These are phyloP conservation scores for Rhynchospora breviuscula DNA, from an alignment of 176 grass and related monocot genomes.

Conservation along the genomic window DNA sequence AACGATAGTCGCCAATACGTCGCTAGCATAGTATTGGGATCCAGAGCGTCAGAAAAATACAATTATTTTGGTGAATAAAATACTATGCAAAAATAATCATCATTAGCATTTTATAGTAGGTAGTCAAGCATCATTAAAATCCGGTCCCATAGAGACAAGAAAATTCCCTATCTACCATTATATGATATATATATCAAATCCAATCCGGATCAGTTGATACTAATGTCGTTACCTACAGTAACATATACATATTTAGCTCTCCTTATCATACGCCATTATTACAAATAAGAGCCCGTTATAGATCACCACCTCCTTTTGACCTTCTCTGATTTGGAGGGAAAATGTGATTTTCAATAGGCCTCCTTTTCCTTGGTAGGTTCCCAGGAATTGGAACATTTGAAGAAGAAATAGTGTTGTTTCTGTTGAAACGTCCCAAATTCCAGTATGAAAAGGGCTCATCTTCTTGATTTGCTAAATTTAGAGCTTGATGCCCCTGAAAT, in stretches of 20 bases:
- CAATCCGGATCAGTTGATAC: too few relatives aligned
- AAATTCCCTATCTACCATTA: too few relatives aligned
- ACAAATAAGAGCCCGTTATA: neutral
- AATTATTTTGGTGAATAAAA: too few relatives aligned
- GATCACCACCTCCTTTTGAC: neutral
- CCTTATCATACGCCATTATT: neutral
- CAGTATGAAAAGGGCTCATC: constrained; percentile 68
- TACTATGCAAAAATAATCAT: too few relatives aligned
- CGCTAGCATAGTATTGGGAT: too few relatives aligned
- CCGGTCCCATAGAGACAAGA: too few relatives aligned
- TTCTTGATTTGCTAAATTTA: constrained; percentile 34
- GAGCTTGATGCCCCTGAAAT: neutral
- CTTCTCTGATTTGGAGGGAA: neutral
- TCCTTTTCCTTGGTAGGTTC: constrained; percentile 7
- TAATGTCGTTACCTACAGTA: too few relatives aligned
- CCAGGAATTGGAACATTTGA: neutral
- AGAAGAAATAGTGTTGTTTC: constrained; percentile 36
- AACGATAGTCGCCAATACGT: constrained; percentile 38
- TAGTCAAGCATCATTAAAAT: too few relatives aligned
- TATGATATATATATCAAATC: too few relatives aligned
- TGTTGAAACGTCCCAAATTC: constrained; percentile 60
- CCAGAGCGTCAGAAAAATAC: too few relatives aligned
- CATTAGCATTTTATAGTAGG: too few relatives aligned
- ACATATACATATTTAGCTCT: too few relatives aligned
- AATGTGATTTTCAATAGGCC: neutral